Base-by-base conservation (phyloP, 345 rosid genomes). In the Viola odorata region DNA sequence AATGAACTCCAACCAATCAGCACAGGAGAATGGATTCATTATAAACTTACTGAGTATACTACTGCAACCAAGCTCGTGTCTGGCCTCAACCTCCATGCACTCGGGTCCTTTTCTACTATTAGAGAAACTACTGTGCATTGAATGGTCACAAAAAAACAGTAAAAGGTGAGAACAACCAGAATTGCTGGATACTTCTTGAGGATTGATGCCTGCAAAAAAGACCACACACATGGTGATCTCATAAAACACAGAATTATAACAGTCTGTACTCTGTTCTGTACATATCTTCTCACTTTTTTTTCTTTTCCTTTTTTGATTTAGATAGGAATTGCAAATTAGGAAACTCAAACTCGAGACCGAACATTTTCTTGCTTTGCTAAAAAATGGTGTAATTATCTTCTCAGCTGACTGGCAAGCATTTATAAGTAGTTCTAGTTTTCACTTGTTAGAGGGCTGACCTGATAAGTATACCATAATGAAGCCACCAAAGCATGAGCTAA, bases 41-140 rank as follows among this genome's bases (percentile, higher is more conserved):
- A n/a, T 23, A 23, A 23, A 0, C 73, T 63, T 69, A 75, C 80
- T 0, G 70, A 16, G 58, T 57, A 69, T 38, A 57, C 8, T 42
- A 69, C 11, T 1, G 71, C 58, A 17, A 66, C 14, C 17, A 75
- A 41, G 7, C 65, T 61, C 0, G 42, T 50, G 40, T 58, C 55
- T 53, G 55, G 61, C 14, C 37, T 75, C 13, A 67, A 16, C 50
- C 16, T 66, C 75, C 68, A 45, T 2, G 68, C 56, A 51, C 17
- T 41, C 32, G 45, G 12, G 38, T 66, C 70, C 10, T 41, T 50
- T 23, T 62, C 71, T 6, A 53, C 32, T 1, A 53, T 9, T 14
- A 60, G 37, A 45, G 55, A 16, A 2, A 49, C 23, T n/a, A 66
- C 7, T 7, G 6, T 41, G 12, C 63, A 58, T 23, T 55, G 9